Percentiles rank a stretch among this genome's conserved stretches.
These are phyloP conservation scores for Solanum dulcamara DNA, from an alignment of 257 asterid species.

Conservation along the genomic window DNA sequence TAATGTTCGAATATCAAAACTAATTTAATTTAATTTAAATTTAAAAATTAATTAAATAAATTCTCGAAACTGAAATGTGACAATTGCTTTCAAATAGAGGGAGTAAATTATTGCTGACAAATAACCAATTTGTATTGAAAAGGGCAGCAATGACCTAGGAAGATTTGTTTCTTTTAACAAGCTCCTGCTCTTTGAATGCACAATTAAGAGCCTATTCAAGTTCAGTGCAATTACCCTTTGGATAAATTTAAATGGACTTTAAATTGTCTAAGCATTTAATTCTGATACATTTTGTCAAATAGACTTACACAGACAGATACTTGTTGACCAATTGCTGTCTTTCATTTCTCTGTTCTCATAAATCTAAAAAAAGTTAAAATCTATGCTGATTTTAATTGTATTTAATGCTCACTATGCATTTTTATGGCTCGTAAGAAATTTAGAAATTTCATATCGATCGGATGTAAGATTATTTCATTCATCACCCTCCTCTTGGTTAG, in stretches of 20 bases:
- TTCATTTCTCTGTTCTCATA: background rate
- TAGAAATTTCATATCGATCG: no score
- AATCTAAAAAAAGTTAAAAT: background rate
- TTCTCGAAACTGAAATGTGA: no score
- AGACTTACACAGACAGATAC: background rate
- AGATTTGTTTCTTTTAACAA: background rate
- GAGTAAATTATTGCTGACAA: background rate
- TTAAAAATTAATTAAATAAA: no score
- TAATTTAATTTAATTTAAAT: no score
- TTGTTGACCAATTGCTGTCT: background rate
- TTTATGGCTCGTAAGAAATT: background rate
- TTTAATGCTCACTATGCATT: background rate
- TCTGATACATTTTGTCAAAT: background rate
- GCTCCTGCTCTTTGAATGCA: background rate
- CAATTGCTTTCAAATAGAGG: background rate
- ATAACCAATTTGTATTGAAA: background rate
- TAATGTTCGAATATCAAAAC: no score
- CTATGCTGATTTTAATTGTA: background rate
- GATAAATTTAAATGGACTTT: background rate
- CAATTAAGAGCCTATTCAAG: background rate
- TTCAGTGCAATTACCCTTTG: background rate
- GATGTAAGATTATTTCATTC: no score
- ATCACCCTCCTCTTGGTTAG: background rate
- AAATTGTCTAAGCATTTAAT: background rate
- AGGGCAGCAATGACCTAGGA: background rate